Evolutionary conservation across 1,284 basidiomycete species (phyloP), one percentile per base, ranked within the genome.

Genomic region (Trametes pubescens): DNA sequence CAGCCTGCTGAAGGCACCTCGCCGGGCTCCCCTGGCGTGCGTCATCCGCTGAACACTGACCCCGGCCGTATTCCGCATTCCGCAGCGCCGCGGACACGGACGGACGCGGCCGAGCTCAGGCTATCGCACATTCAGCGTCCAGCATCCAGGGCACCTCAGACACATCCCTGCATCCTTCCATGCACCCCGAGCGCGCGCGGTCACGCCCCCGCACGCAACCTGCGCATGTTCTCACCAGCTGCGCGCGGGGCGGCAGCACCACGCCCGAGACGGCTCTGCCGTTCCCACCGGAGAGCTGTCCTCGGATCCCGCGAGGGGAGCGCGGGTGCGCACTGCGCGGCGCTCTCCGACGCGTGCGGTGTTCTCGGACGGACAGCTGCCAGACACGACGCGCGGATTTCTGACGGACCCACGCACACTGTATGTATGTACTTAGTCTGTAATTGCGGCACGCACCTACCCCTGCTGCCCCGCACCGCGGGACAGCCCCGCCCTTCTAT

Each of bases 351-450:
- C 54, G 37, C 29, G 52, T 48, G 52, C 59, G 51, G 52, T 48
- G n/a, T 61, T 22, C 46, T 61, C 59, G 59, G 59, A 48, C n/a
- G n/a, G n/a, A n/a, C n/a, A n/a, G n/a, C n/a, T n/a, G n/a, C n/a
- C n/a, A n/a, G n/a, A n/a, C n/a, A n/a, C n/a, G n/a, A n/a, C n/a
- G 43, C 51, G 37, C 38, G 64, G 59, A 65, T 21, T 65, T 59
- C 61, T 62, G 61, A 59, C 64, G 61, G 57, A 44, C 43, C 14
- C 43, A 21, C 18, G 43, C 37, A 38, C 37, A 38, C 37, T 16
- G 44, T 21, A 44, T 6, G 11, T 2, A 44, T 16, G 44, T 21
- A 44, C 5, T 44, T 2, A 44, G 43, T 8, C 8, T n/a, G 43
- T 44, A 32, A 44, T 21, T 44, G 43, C 43, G 43, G 18, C 18